Evolutionary conservation across 306 rosid genomes (phyloP).

Genomic region (Cucurbita ficifolia): DNA sequence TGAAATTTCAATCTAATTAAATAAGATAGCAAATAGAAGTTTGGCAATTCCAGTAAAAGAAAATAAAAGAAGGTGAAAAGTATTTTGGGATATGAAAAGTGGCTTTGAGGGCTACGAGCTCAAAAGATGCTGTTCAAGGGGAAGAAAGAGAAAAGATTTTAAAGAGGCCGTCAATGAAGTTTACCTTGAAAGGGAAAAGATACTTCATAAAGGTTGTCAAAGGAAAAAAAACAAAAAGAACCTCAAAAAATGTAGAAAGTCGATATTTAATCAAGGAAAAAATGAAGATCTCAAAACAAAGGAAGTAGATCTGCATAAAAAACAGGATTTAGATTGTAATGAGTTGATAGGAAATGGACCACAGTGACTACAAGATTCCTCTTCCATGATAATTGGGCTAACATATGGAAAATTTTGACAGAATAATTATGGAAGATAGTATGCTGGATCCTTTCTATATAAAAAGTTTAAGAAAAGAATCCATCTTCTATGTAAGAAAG

Average conservation of each 20-base stretch:
- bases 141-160: neutral
- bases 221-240: neutral
- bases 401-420: neutral
- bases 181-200: no score
- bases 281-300: neutral
- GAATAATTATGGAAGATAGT: neutral
- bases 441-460: neutral
- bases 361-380: neutral
- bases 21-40: no score
- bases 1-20: no score
- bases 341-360: neutral
- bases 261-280: neutral
- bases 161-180: neutral
- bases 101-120: no score
- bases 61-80: no score
- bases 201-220: neutral
- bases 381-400: neutral
- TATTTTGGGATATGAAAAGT: no score
- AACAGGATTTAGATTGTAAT: neutral
- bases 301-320: neutral
- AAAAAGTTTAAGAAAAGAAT: no score
- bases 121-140: no score
- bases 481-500: neutral
- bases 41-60: no score
- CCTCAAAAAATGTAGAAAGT: neutral